Percentiles rank a stretch among this genome's conserved stretches.
These are phyloP conservation scores for Ophiocordyceps camponoti-rufipedis DNA, from an alignment of 2,329 filamentous ascomycete genomes.

Conservation along the genomic window DNA sequence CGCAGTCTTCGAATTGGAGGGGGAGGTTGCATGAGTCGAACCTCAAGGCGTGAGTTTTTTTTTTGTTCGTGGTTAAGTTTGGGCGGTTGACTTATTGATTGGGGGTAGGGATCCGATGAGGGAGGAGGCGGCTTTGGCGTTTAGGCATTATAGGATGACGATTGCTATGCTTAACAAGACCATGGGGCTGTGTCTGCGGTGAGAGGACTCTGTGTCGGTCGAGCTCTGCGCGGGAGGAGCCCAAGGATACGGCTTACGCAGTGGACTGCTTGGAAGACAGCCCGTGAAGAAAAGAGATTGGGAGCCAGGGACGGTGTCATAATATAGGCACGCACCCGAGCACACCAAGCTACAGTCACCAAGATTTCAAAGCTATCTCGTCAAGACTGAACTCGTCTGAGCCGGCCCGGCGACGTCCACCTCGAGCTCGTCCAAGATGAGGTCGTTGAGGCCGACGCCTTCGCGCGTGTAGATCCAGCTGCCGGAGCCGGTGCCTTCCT, in stretches of 20 bases:
- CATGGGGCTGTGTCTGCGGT: constrained; percentile 47
- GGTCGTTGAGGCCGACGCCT: constrained; percentile 51
- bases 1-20: constrained; percentile 5
- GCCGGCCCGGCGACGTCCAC: constrained; percentile 32
- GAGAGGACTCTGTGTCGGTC: constrained; percentile 4
- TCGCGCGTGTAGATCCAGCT: constrained; percentile 84
- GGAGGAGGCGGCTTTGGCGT: constrained; percentile 16
- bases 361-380: not conserved
- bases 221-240: no score
- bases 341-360: not conserved
- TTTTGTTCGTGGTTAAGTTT: not conserved
- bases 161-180: constrained; percentile 56
- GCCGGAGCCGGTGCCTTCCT: constrained; percentile 55
- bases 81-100: not conserved
- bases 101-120: constrained; percentile 5
- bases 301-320: not conserved
- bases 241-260: not conserved
- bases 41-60: constrained; percentile 9
- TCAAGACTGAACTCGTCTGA: constrained; percentile 6
- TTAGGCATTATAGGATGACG: constrained; percentile 49
- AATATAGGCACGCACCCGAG: not conserved
- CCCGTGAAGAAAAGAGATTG: not conserved
- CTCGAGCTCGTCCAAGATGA: constrained; percentile 61
- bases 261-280: no score
- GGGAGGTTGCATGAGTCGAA: constrained; percentile 5